phyloP scores from a whole-genome alignment of 306 rosid genomes.

The Cicer cuneatum region DNA sequence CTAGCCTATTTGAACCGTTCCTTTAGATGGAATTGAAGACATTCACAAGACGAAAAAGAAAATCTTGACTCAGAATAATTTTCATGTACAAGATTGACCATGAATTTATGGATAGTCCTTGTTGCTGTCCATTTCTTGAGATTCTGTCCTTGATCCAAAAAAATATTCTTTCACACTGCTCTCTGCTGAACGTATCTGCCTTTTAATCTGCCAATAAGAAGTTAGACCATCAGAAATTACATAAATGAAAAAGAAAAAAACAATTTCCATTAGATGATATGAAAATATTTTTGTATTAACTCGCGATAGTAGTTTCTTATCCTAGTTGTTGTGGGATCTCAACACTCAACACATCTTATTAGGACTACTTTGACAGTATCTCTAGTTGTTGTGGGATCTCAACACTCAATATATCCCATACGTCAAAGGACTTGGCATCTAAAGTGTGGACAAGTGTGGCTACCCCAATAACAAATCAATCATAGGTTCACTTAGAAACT shows the following conservation, averaged over 20 bases:
- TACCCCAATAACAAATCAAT: background rate
- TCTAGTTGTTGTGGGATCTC: background rate
- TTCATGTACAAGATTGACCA: slow-evolving; percentile 45
- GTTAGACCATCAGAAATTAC: slow-evolving; percentile 41
- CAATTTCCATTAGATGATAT: background rate
- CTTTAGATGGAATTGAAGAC: slow-evolving; percentile 29
- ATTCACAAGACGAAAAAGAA: slow-evolving; percentile 38
- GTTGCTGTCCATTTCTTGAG: slow-evolving; percentile 54
- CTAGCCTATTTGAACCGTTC: slow-evolving; percentile 32
- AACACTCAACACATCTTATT: background rate
- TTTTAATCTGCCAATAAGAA: slow-evolving; percentile 68
- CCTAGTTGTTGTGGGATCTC: background rate
- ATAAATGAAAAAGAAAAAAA: background rate
- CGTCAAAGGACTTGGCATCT: background rate
- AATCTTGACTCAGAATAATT: slow-evolving; percentile 33
- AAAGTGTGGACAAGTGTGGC: background rate
- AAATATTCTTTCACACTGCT: slow-evolving; percentile 62
- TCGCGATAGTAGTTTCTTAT: background rate
- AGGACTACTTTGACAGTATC: background rate
- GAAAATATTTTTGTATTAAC: background rate
- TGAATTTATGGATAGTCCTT: slow-evolving; percentile 57
- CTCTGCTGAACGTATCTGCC: slow-evolving; percentile 66
- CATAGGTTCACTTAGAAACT: background rate
- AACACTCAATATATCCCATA: background rate
- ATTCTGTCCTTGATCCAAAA: slow-evolving; percentile 63